Conservation (phyloP, 192 early-diverging fungal genomes). For the Umbelopsis isabellina region DNA sequence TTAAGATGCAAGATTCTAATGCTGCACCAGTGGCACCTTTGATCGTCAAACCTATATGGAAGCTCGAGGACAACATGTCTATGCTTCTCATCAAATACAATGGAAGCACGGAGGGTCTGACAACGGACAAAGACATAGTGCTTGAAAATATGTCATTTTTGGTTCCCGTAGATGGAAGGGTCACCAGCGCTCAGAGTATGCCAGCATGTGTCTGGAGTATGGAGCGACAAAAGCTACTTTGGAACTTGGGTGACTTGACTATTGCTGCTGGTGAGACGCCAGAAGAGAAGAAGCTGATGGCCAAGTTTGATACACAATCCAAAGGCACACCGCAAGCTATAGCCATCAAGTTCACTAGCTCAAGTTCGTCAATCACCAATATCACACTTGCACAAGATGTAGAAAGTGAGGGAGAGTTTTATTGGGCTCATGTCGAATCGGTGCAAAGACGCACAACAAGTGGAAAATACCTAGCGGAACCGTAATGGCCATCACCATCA, state of each 20-base stretch:
- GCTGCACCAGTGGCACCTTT: constrained; percentile 32
- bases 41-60: constrained; percentile 53
- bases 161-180: constrained; percentile 49
- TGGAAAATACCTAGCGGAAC: constrained; percentile 22
- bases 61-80: constrained; percentile 52
- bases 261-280: constrained; percentile 21
- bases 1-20: constrained; percentile 22
- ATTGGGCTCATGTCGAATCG: constrained; percentile 12
- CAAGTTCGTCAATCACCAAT: constrained; percentile 37
- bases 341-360: constrained; percentile 43
- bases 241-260: constrained; percentile 46
- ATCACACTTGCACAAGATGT: constrained; percentile 25
- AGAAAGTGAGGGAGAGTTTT: neutral
- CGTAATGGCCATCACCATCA: neutral
- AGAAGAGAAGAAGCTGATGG: constrained; percentile 46
- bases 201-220: constrained; percentile 53
- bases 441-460: constrained; percentile 18
- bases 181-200: constrained; percentile 48
- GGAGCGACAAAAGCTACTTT: constrained; percentile 54
- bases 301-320: constrained; percentile 46
- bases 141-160: constrained; percentile 50
- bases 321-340: constrained; percentile 46
- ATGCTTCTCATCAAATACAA: constrained; percentile 53
- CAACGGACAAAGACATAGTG: neutral
- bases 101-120: constrained; percentile 29